phyloP scores from a whole-genome alignment of 176 grass and related monocot species.

The Calamus simplicifolius region DNA sequence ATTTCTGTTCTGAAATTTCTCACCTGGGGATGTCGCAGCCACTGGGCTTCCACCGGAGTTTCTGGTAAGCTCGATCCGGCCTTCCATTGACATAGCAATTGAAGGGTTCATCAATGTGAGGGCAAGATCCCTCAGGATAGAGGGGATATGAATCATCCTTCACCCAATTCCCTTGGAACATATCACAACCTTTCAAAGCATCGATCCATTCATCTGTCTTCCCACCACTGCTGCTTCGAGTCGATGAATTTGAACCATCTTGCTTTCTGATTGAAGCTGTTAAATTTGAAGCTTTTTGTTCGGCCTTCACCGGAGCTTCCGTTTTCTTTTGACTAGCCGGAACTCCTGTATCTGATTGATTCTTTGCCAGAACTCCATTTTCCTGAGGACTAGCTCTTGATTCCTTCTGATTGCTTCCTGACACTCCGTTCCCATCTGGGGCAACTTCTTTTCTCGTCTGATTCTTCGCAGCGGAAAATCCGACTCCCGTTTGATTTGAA shows the following conservation, averaged over 20 bases:
- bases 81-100: constrained; percentile 80
- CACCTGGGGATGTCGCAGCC: constrained; percentile 90
- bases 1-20: constrained; percentile 3
- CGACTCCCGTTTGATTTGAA: constrained; percentile 9
- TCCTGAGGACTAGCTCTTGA: constrained; percentile 3
- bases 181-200: constrained; percentile 61
- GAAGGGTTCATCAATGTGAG: constrained; percentile 85
- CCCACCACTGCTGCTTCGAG: constrained; percentile 8
- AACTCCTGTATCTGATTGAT: constrained; percentile 9
- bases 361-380: constrained; percentile 8
- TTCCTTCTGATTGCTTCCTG: no score
- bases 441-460: constrained; percentile 25
- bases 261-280: constrained; percentile 19
- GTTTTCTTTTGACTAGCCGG: constrained; percentile 1
- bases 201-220: constrained; percentile 45
- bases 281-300: constrained; percentile 4
- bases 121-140: constrained; percentile 68
- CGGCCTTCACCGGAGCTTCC: not conserved
- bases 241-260: constrained; percentile 1
- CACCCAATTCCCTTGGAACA: constrained; percentile 79
- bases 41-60: constrained; percentile 77
- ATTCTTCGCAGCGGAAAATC: constrained; percentile 1
- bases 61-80: constrained; percentile 64
- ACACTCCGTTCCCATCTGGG: constrained; percentile 8
- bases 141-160: constrained; percentile 76